phyloP scores from a whole-genome alignment of 352 stramenopile species.

The Globisporangium radiosum region DNA sequence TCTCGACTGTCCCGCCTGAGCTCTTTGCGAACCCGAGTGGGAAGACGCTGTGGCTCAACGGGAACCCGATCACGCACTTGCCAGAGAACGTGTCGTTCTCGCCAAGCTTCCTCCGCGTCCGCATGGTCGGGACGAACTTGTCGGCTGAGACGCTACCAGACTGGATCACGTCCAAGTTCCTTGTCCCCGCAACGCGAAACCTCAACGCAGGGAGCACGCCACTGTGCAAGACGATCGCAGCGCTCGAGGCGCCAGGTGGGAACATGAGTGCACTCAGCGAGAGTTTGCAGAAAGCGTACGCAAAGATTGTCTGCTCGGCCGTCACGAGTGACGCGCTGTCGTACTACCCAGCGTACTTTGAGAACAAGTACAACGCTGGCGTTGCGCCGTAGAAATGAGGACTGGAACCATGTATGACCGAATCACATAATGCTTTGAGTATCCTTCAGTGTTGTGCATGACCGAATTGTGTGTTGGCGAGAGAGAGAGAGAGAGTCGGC shows the following conservation, averaged over 20 bases:
- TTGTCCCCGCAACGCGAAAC: neutral
- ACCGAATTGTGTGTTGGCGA: too few species aligned
- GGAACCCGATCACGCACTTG: slow-evolving; percentile 8
- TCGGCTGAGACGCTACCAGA: slow-evolving; percentile 2
- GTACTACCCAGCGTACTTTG: slow-evolving; percentile 8
- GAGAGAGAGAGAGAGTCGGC: too few species aligned
- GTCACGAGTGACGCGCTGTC: slow-evolving; percentile 2
- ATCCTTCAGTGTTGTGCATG: too few species aligned
- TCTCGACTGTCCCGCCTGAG: slow-evolving; percentile 3
- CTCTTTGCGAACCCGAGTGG: slow-evolving; percentile 8
- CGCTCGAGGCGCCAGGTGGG: neutral
- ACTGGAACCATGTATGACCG: too few species aligned
- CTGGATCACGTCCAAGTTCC: neutral
- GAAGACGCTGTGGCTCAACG: slow-evolving; percentile 10
- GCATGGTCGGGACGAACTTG: slow-evolving; percentile 1
- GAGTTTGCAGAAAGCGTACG: neutral
- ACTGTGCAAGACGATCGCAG: slow-evolving; percentile 2
- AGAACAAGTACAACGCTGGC: slow-evolving; percentile 8
- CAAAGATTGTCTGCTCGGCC: slow-evolving; percentile 1
- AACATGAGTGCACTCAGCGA: neutral
- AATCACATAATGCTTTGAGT: too few species aligned
- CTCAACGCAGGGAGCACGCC: slow-evolving; percentile 1
- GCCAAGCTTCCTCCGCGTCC: neutral
- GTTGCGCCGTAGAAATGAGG: neutral
- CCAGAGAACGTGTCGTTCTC: neutral